Conservation (phyloP, 2,329 filamentous ascomycete genomes). For the Pyrenophora teres region DNA sequence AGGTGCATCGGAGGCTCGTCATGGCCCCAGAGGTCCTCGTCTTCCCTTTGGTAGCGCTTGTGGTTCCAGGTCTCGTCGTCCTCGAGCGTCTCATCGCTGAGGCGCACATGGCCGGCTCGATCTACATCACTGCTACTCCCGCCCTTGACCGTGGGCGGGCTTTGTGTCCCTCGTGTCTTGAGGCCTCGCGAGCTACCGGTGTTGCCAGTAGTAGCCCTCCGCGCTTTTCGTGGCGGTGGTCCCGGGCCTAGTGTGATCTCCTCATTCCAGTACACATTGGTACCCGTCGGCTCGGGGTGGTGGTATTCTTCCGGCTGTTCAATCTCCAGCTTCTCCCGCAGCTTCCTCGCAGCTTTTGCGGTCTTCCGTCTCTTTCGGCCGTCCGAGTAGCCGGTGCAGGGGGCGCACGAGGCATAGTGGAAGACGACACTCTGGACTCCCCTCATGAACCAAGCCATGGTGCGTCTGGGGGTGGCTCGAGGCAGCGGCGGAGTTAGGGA, state of each 20-base stretch:
- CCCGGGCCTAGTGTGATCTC: conserved; percentile 84
- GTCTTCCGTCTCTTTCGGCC: conserved; percentile 72
- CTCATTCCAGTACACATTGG: conserved; percentile 86
- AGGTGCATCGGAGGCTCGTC: conserved; percentile 52
- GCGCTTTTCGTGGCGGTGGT: conserved; percentile 64
- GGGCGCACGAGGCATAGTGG: conserved; percentile 77
- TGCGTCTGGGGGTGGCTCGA: conserved; percentile 1
- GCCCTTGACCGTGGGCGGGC: conserved; percentile 52
- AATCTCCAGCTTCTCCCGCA: conserved; percentile 67
- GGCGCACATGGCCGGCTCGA: conserved; percentile 26
- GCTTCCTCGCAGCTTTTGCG: conserved; percentile 69
- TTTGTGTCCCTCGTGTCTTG: conserved; percentile 61
- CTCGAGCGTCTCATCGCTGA: conserved; percentile 42
- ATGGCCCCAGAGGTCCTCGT: conserved; percentile 83
- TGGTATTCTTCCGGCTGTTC: conserved; percentile 75
- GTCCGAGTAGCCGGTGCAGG: conserved; percentile 73
- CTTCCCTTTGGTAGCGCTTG: conserved; percentile 81
- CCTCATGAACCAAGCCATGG: conserved; percentile 50
- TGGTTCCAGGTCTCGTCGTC: conserved; percentile 68
- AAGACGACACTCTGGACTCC: conserved; percentile 76
- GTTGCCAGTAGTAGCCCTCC: conserved; percentile 58
- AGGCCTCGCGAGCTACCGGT: conserved; percentile 59
- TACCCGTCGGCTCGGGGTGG: conserved; percentile 81
- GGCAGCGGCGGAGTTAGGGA: neutral
- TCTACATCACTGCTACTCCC: conserved; percentile 45